Percentiles rank a stretch among this genome's conserved stretches.
These are phyloP conservation scores for Pythium biforme DNA, from an alignment of 352 stramenopile genomes.

Conservation along the genomic window DNA sequence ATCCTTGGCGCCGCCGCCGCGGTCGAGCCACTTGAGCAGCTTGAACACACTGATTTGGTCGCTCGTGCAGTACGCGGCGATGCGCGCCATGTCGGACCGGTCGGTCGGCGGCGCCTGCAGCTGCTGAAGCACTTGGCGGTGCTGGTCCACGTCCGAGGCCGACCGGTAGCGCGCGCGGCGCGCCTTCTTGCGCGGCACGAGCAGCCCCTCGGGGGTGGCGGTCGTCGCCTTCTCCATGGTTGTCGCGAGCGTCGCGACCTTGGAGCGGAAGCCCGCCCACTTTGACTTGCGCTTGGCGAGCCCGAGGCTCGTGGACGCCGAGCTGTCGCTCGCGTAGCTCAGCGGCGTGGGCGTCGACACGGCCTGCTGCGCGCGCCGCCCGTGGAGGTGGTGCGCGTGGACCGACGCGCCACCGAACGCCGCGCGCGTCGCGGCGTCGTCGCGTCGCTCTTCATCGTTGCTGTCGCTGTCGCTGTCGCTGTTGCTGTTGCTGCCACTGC, in stretches of 20 bases:
- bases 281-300: constrained; percentile 33
- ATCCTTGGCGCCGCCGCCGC: constrained; percentile 10
- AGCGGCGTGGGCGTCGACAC: constrained; percentile 7
- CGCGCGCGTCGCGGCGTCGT: neutral
- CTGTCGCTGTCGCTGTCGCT: constrained; percentile 5
- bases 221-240: constrained; percentile 2
- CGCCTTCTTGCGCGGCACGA: constrained; percentile 26
- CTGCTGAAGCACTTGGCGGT: neutral
- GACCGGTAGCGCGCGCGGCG: constrained; percentile 21
- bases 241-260: constrained; percentile 26
- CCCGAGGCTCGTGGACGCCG: constrained; percentile 15
- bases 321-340: constrained; percentile 20
- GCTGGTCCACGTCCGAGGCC: constrained; percentile 29
- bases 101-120: constrained; percentile 33
- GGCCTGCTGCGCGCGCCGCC: constrained; percentile 10
- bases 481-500: neutral
- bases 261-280: constrained; percentile 39
- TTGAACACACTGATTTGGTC: constrained; percentile 73
- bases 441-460: constrained; percentile 11
- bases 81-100: constrained; percentile 39
- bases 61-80: constrained; percentile 69
- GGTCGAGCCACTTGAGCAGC: constrained; percentile 67
- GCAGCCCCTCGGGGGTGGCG: neutral
- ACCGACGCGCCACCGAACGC: constrained; percentile 7
- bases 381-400: constrained; percentile 15